phyloP scores from a whole-genome alignment of 2,329 filamentous ascomycete genomes.

The Claviceps africana region DNA sequence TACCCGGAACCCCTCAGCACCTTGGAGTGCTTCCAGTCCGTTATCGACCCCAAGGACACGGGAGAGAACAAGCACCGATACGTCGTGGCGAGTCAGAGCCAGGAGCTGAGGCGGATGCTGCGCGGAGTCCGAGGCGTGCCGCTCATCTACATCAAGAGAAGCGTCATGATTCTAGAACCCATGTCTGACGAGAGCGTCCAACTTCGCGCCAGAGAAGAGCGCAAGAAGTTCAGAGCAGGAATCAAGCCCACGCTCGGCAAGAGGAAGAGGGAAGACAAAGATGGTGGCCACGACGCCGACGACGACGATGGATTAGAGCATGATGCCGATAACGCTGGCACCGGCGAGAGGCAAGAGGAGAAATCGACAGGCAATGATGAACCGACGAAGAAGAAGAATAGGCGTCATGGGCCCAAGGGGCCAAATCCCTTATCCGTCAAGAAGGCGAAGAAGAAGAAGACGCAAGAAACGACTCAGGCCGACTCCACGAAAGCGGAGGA shows the following conservation, averaged over 20 bases:
- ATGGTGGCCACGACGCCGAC: conserved; percentile 6
- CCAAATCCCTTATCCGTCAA: conserved; percentile 60
- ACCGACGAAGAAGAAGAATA: conserved; percentile 38
- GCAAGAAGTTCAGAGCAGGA: conserved; percentile 58
- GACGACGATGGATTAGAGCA: conserved; percentile 11
- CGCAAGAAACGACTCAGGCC: conserved; percentile 15
- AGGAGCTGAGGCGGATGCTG: conserved; percentile 47
- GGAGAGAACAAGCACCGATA: conserved; percentile 67
- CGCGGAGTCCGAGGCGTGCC: conserved; percentile 58
- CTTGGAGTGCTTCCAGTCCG: conserved; percentile 54
- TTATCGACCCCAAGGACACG: conserved; percentile 64
- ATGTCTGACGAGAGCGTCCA: conserved; percentile 56
- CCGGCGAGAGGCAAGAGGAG: conserved; percentile 20
- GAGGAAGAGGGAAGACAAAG: conserved; percentile 36
- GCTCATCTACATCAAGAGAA: conserved; percentile 63
- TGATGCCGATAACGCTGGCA: conserved; percentile 17
- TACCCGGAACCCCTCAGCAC: conserved; percentile 57
- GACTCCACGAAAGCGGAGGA: conserved; percentile 8
- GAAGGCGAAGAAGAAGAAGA: conserved; percentile 45
- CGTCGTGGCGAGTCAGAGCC: conserved; percentile 61
- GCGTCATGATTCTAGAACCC: conserved; percentile 58
- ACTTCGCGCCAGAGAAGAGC: conserved; percentile 54
- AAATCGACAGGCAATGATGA: conserved; percentile 9
- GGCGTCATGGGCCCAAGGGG: conserved; percentile 46
- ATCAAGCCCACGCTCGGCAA: conserved; percentile 39